Evolutionary conservation across 768 basidiomycete genomes (phyloP), one percentile per base, ranked within the genome.

Genomic region (Leccinellum albellum): DNA sequence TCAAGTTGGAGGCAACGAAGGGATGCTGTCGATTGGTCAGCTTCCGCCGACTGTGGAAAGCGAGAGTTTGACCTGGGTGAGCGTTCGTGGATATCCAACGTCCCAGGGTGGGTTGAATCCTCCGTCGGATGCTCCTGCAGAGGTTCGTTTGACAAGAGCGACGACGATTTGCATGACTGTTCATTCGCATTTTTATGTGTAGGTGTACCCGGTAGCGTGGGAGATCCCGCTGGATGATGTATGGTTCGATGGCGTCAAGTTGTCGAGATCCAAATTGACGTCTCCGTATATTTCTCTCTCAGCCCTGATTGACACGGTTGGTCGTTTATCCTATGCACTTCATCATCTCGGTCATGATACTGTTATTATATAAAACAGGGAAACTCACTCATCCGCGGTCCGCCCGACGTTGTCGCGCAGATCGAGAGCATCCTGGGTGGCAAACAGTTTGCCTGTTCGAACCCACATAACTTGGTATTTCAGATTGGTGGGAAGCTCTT

Each of bases 321-420:
- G 56, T 60, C 35, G 13, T 31, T 42, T 33, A 4, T 47, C 48
- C 29, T 40, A 37, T 17, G 45, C 48, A 12, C 14, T 45, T 46
- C 21, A 48, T 50, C 29, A 32, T 37, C 17, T 51, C 33, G 2
- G 53, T 57, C 44, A 37, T 21, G 12, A 29, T 28, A 14, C 20
- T 51, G 6, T 48, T 28, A 35, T 33, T n/a, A 9, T n/a, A n/a
- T 9, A 20, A 24, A 50, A 35, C 55, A 89, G 87, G 89, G 90
- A 0, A 90, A 85, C 72, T 89, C 88, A 9, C 79, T 89, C 44
- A 77, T 92, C 53, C 87, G 89, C 23, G 89, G 88, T 9, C 89
- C 88, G 0, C 67, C 77, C 5, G 89, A 91, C 58, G 78, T 89
- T 9, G 73, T 91, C 13, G 57, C 72, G 0, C 60, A 69, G n/a